Evolutionary conservation across 345 rosid genomes (phyloP).

Genomic region (Rhizophora mangle): DNA sequence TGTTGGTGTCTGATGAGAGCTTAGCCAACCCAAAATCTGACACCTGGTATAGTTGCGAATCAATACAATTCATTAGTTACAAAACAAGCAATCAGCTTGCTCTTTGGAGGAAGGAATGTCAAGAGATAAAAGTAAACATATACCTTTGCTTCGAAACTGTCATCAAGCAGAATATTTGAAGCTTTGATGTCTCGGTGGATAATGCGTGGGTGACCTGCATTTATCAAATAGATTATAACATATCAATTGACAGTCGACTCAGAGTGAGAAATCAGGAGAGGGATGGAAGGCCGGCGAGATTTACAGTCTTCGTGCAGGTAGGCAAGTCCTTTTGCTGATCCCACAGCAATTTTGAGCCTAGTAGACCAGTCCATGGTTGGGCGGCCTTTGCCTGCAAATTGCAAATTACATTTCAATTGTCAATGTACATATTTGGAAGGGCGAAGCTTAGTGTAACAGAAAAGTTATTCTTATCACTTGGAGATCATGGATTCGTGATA

Average conservation of each 20-base stretch:
- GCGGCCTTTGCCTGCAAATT: slow-evolving; percentile 49
- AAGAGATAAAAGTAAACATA: no score
- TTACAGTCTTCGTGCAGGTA: slow-evolving; percentile 96
- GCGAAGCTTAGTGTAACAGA: no score
- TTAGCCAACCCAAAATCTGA: slow-evolving; percentile 96
- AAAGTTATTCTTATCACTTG: no score
- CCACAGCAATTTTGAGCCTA: slow-evolving; percentile 77
- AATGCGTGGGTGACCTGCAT: slow-evolving; percentile 79
- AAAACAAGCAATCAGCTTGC: not conserved
- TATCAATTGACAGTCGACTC: not conserved
- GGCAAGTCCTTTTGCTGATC: slow-evolving; percentile 91
- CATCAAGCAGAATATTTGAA: slow-evolving; percentile 80
- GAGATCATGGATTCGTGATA: not conserved
- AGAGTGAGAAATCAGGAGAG: not conserved
- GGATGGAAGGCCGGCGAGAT: slow-evolving; percentile 8
- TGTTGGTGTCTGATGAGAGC: slow-evolving; percentile 54
- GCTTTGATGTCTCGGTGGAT: slow-evolving; percentile 92
- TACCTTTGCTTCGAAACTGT: slow-evolving; percentile 74
- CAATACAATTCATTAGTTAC: not conserved
- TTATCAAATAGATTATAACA: not conserved
- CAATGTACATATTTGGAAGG: no score
- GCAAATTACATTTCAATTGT: not conserved
- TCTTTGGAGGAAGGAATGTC: not conserved
- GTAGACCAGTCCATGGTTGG: slow-evolving; percentile 68
- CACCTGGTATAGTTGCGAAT: slow-evolving; percentile 41